Evolutionary conservation across 306 rosid genomes (phyloP).

Genomic region (Castanea crenata): DNA sequence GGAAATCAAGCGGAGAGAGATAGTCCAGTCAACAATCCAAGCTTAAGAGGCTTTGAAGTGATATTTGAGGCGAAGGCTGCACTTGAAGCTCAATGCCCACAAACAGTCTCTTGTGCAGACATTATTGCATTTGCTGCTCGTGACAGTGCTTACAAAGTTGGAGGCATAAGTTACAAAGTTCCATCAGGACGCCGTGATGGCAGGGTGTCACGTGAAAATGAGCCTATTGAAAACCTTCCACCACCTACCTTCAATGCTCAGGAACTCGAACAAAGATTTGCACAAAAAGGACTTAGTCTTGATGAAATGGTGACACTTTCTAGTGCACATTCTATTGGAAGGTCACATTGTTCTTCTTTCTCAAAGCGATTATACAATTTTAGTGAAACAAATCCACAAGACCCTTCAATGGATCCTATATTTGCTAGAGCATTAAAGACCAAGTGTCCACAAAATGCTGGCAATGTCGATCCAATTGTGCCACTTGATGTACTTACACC

Average conservation of each 20-base stretch:
- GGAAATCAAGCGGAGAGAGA: slow-evolving; percentile 34
- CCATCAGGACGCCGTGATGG: slow-evolving; percentile 10
- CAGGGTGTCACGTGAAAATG: neutral
- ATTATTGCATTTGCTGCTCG: slow-evolving; percentile 44
- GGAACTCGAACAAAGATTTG: neutral
- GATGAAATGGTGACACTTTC: slow-evolving; percentile 19
- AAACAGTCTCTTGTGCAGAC: slow-evolving; percentile 41
- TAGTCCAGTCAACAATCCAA: slow-evolving; percentile 30
- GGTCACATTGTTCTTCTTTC: slow-evolving; percentile 12
- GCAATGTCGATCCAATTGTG: neutral
- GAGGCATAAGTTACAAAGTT: neutral
- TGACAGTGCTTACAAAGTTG: slow-evolving; percentile 9
- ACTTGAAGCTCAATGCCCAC: slow-evolving; percentile 35
- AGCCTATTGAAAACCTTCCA: neutral
- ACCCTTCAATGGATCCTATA: slow-evolving; percentile 11
- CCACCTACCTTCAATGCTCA: neutral
- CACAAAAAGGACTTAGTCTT: neutral
- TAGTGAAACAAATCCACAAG: slow-evolving; percentile 5
- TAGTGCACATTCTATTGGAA: slow-evolving; percentile 4
- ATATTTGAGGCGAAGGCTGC: slow-evolving; percentile 31
- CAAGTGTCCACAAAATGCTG: neutral
- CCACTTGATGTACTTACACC: neutral
- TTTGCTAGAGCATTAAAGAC: neutral
- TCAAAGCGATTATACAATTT: slow-evolving; percentile 3
- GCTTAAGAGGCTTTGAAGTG: slow-evolving; percentile 42